Base-by-base conservation (phyloP, 768 basidiomycete species). In the Neoboletus magnificus region DNA sequence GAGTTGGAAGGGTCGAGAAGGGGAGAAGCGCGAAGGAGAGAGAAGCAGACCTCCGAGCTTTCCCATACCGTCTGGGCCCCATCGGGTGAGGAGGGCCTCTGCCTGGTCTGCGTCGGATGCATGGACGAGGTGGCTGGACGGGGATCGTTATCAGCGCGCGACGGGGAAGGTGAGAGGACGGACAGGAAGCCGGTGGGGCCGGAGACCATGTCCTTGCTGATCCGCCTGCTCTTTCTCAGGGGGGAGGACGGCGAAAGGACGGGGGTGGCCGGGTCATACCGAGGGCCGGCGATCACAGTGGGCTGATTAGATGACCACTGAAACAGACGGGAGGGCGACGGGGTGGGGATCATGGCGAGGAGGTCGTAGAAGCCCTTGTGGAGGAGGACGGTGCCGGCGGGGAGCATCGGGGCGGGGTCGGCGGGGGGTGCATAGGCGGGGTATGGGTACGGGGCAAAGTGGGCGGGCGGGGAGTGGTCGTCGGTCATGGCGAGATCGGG, bases 361-460 rank as follows among this genome's bases (percentile, higher is more conserved):
- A 93, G 79, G 76, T 91, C 89, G 72, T 91, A 93, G 77, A 92
- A 92, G n/a, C 90, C 92, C 61, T 90, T 87, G 80, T 93, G 91
- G 37, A 93, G 75, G 50, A 92, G 74, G 8, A n/a, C n/a, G n/a
- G 89, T 89, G 27, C 87, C 89, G 15, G 79, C 80, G 50, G 83
- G 83, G 59, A 87, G 72, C 54, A 80, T 76, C 32, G 11, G 33
- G 1, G 32, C 13, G 13, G 32, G 30, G 1, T 29, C 4, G 4
- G 74, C 63, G 33, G 43, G 43, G 39, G 27, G n/a, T 2, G 12
- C 22, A 18, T 57, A 48, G 3, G 46, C 27, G 18, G 56, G 54
- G 54, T 42, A 56, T 4, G 39, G 55, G 30, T 35, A 55, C 35
- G 15, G 35, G 35, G 35, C 35, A 15, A 29, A 29, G 29, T 8